phyloP scores from a whole-genome alignment of 148 eudicot species.

The Tetragonia tetragonoides region DNA sequence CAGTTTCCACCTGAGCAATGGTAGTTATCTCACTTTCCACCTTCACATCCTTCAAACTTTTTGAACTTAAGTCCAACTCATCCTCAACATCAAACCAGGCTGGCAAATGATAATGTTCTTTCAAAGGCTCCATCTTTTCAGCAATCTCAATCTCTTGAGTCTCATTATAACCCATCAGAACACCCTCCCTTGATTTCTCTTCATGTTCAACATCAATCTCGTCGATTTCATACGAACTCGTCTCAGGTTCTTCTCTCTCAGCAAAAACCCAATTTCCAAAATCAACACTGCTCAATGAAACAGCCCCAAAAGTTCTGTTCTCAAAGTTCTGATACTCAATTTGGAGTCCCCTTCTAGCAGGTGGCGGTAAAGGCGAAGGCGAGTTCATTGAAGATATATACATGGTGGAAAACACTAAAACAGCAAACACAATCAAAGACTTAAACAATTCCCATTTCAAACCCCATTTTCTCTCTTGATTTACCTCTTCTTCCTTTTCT shows the following conservation, averaged over 20 bases:
- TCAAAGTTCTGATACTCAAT: conserved; percentile 24
- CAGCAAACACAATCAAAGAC: conserved; percentile 34
- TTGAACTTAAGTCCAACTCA: not conserved
- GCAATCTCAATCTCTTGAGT: conserved; percentile 3
- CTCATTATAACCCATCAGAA: conserved; percentile 7
- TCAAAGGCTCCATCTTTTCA: not conserved
- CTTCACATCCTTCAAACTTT: not conserved
- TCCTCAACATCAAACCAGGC: not conserved
- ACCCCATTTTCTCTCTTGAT: conserved; percentile 20
- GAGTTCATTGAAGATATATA: conserved; percentile 49
- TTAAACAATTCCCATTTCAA: conserved; percentile 37
- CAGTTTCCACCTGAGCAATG: not conserved
- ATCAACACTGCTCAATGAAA: conserved; percentile 16
- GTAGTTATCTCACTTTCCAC: conserved; percentile 6
- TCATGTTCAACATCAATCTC: conserved; percentile 6
- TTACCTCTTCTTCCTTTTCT: conserved; percentile 24
- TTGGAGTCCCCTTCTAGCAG: conserved; percentile 6
- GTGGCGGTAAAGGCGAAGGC: conserved; percentile 16
- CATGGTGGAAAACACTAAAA: conserved; percentile 34
- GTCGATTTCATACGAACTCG: conserved; percentile 8
- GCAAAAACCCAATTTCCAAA: conserved; percentile 8
- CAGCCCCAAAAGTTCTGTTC: not conserved
- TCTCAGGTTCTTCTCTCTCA: conserved; percentile 1
- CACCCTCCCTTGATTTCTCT: not conserved
- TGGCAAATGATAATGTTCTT: not conserved